These are phyloP conservation scores for Neofusicoccum kwambonambiense DNA, from an alignment of 2,329 filamentous ascomycete species.

Conservation along the genomic window DNA sequence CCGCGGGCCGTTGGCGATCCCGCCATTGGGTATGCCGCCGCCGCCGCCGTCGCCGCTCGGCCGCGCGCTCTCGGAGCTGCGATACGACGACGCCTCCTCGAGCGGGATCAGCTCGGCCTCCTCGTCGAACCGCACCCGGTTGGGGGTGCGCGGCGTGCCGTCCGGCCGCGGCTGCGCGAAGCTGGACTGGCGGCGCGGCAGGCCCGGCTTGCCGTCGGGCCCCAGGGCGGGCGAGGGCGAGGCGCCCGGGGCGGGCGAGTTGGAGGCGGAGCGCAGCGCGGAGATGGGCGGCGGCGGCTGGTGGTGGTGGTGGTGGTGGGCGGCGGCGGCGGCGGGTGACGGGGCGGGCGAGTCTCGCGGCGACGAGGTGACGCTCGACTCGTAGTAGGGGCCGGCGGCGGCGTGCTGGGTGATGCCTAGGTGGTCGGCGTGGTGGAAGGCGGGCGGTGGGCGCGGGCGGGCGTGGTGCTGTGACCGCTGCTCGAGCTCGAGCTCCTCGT, in stretches of 20 bases:
- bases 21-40: neutral
- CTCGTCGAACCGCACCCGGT: slow-evolving; percentile 71
- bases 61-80: neutral
- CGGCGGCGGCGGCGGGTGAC: neutral
- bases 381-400: neutral
- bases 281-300: neutral
- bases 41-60: neutral
- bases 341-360: neutral
- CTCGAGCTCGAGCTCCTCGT: slow-evolving; percentile 11
- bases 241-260: slow-evolving; percentile 18
- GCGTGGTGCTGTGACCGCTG: neutral
- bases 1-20: neutral
- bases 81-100: neutral
- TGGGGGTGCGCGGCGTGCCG: slow-evolving; percentile 62
- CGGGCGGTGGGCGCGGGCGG: neutral
- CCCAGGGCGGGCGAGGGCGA: slow-evolving; percentile 22
- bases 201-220: slow-evolving; percentile 10
- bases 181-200: slow-evolving; percentile 40
- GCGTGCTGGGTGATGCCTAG: neutral
- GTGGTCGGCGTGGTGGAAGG: neutral
- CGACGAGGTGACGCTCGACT: neutral
- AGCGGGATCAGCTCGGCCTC: slow-evolving; percentile 27
- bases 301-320: neutral
- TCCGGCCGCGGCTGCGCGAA: slow-evolving; percentile 48
- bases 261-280: neutral